Evolutionary conservation across 768 basidiomycete species (phyloP).

Genomic region (Astraeus odoratus): DNA sequence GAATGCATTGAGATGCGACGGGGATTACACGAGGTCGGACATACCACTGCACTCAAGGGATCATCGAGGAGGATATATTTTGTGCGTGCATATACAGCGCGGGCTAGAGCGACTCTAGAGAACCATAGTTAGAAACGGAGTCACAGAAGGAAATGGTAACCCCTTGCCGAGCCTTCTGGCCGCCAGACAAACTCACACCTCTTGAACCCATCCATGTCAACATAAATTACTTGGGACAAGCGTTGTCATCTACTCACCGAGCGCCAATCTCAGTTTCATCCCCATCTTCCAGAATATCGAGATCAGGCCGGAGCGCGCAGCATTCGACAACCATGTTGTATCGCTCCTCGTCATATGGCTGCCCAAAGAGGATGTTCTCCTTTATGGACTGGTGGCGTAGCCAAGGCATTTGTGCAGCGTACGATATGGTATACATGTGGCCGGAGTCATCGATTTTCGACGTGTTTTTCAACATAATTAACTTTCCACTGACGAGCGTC

Average conservation of each 20-base stretch:
- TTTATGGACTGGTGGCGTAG: conserved; percentile 65
- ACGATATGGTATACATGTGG: conserved; percentile 56
- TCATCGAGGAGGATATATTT: conserved; percentile 74
- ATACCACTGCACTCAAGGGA: conserved; percentile 74
- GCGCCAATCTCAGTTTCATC: conserved; percentile 82
- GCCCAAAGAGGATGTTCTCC: conserved; percentile 78
- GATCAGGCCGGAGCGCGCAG: conserved; percentile 76
- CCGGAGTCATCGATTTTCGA: conserved; percentile 55
- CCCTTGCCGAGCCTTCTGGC: conserved; percentile 70
- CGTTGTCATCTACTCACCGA: conserved; percentile 29
- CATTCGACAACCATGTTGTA: conserved; percentile 75
- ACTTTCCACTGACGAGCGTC: conserved; percentile 28
- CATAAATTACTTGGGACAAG: background rate
- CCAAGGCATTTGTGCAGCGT: conserved; percentile 70
- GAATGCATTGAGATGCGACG: background rate
- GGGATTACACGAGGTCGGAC: conserved; percentile 17
- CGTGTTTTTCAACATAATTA: conserved; percentile 39
- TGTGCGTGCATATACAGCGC: conserved; percentile 71
- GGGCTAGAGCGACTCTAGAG: conserved; percentile 67
- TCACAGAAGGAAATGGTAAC: too few relatives aligned
- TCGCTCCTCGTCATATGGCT: conserved; percentile 59
- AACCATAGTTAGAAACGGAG: background rate
- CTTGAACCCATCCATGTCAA: conserved; percentile 22
- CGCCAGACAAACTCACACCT: conserved; percentile 72
- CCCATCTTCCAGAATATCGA: conserved; percentile 82